These are phyloP conservation scores for Lachnellula willkommii DNA, from an alignment of 2,329 filamentous ascomycete genomes.

Conservation along the genomic window DNA sequence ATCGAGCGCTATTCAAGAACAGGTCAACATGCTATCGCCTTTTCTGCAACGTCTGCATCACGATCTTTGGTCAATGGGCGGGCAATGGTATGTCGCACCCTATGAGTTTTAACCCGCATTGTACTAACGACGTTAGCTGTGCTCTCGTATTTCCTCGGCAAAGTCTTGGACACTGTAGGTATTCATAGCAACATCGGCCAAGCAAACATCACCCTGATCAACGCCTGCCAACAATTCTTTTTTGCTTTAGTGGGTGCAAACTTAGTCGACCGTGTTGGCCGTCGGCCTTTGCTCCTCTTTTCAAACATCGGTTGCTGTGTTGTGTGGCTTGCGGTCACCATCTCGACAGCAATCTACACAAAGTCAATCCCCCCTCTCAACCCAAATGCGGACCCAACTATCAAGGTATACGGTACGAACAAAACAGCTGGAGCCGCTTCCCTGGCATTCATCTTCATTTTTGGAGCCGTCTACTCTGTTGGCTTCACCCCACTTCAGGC, in stretches of 20 bases:
- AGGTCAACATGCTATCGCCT: slow-evolving; percentile 45
- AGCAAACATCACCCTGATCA: slow-evolving; percentile 50
- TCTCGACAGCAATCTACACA: slow-evolving; percentile 31
- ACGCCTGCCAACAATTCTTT: slow-evolving; percentile 50
- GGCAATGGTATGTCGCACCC: slow-evolving; percentile 29
- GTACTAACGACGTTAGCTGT: slow-evolving; percentile 24
- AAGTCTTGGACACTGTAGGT: slow-evolving; percentile 48
- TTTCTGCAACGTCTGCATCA: slow-evolving; percentile 46
- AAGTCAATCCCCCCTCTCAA: slow-evolving; percentile 18
- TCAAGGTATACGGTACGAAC: slow-evolving; percentile 20
- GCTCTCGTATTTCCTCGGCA: slow-evolving; percentile 50
- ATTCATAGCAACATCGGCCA: slow-evolving; percentile 42
- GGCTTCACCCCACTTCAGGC: slow-evolving; percentile 41
- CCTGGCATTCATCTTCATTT: slow-evolving; percentile 50
- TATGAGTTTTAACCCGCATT: neutral
- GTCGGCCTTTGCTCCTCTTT: slow-evolving; percentile 50
- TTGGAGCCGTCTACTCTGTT: slow-evolving; percentile 47
- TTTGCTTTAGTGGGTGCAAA: slow-evolving; percentile 50
- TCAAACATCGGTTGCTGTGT: slow-evolving; percentile 44
- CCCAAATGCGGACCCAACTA: slow-evolving; percentile 6
- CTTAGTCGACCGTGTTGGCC: slow-evolving; percentile 52
- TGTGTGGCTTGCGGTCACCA: slow-evolving; percentile 47
- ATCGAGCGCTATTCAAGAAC: slow-evolving; percentile 47
- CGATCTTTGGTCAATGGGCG: slow-evolving; percentile 48
- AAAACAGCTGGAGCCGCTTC: slow-evolving; percentile 36